Evolutionary conservation across 2,329 filamentous ascomycete species (phyloP).

Genomic region (Alternaria angustiovoidea): DNA sequence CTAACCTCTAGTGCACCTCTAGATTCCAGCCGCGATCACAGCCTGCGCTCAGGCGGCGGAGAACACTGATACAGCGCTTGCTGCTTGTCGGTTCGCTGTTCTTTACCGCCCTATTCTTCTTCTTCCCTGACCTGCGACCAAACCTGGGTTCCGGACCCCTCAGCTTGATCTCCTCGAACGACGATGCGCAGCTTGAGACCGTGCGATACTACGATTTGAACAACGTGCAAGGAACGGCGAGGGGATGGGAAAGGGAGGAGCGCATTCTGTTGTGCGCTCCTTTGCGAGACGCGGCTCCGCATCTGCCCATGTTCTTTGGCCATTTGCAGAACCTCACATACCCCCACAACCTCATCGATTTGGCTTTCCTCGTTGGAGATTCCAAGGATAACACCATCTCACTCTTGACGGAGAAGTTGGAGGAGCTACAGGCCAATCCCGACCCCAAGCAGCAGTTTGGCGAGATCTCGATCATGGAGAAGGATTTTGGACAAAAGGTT

Average conservation of each 20-base stretch:
- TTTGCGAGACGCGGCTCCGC: conserved; percentile 87
- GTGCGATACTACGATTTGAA: conserved; percentile 96
- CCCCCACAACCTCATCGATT: conserved; percentile 92
- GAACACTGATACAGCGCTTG: conserved; percentile 75
- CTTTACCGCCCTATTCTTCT: conserved; percentile 69
- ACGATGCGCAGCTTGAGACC: conserved; percentile 85
- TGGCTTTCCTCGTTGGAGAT: conserved; percentile 96
- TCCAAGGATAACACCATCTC: conserved; percentile 90
- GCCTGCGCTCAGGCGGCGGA: conserved; percentile 75
- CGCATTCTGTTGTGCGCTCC: conserved; percentile 94
- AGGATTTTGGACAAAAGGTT: conserved; percentile 98
- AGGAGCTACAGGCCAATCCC: conserved; percentile 79
- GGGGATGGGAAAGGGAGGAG: conserved; percentile 96
- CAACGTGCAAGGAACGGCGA: conserved; percentile 87
- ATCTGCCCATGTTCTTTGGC: conserved; percentile 98
- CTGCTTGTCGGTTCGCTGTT: conserved; percentile 64
- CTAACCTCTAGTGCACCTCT: conserved; percentile 45
- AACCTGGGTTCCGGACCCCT: conserved; percentile 69
- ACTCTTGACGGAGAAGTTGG: conserved; percentile 76
- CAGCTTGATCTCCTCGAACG: conserved; percentile 71
- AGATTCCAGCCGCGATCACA: conserved; percentile 88
- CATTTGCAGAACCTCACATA: conserved; percentile 97
- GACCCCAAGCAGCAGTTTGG: conserved; percentile 86
- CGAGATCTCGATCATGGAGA: conserved; percentile 97
- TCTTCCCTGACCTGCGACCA: conserved; percentile 78